Percentiles rank a stretch among this genome's conserved stretches.
Conservation (phyloP, 257 asterid genomes). For the Solanum arcanum region DNA sequence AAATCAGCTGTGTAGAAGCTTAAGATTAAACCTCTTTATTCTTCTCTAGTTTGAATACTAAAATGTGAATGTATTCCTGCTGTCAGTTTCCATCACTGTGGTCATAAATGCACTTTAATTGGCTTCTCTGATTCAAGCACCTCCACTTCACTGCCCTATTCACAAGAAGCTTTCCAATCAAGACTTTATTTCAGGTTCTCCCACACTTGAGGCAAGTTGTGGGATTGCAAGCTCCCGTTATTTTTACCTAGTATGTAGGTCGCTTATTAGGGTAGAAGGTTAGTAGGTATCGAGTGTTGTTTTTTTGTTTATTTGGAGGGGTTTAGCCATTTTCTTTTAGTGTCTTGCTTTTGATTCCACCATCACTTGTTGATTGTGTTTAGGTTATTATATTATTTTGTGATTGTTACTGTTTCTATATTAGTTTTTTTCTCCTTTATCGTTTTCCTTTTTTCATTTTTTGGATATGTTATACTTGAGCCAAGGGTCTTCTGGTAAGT, state of each 20-base stretch:
- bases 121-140: conserved; percentile 39
- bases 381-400: background rate
- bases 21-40: background rate
- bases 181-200: conserved; percentile 46
- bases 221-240: background rate
- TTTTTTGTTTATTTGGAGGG: background rate
- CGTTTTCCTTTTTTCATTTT: background rate
- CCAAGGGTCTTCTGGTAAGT: background rate
- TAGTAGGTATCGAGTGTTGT: background rate
- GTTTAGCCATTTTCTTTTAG: background rate
- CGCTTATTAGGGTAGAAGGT: background rate
- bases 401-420: background rate
- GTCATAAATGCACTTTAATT: background rate
- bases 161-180: conserved; percentile 53
- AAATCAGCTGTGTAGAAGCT: background rate
- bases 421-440: background rate
- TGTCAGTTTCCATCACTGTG: background rate
- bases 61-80: background rate
- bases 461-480: background rate
- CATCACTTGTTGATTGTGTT: background rate
- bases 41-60: background rate
- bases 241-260: background rate
- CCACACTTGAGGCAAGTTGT: conserved; percentile 45
- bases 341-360: background rate
- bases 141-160: conserved; percentile 72